Evolutionary conservation across 83 land plant species (phyloP).

Genomic region (Picea abies): DNA sequence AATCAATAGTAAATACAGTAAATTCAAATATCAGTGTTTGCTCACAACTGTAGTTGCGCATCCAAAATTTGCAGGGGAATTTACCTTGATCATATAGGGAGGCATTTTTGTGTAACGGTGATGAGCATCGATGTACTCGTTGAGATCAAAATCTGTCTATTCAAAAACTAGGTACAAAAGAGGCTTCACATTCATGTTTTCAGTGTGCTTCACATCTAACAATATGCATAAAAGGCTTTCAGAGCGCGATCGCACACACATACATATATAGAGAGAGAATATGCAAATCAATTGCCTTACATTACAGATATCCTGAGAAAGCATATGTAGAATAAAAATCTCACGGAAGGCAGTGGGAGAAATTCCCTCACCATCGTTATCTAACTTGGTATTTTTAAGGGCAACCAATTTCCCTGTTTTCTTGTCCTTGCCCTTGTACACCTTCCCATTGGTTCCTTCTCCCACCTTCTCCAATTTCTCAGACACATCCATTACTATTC

Average conservation of each 20-base stretch:
- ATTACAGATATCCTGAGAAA: slow-evolving; percentile 75
- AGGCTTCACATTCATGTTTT: slow-evolving; percentile 71
- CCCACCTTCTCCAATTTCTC: slow-evolving; percentile 96
- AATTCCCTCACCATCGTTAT: slow-evolving; percentile 96
- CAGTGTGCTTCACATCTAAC: slow-evolving; percentile 81
- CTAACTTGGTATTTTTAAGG: slow-evolving; percentile 90
- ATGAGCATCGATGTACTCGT: slow-evolving; percentile 73
- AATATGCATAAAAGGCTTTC: slow-evolving; percentile 44
- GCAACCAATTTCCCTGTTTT: slow-evolving; percentile 84
- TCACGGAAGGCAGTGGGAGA: slow-evolving; percentile 98
- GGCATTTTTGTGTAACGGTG: slow-evolving; percentile 40
- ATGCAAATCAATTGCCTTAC: slow-evolving; percentile 40
- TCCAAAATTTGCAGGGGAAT: not conserved
- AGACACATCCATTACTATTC: slow-evolving; percentile 50
- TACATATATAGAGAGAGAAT: too few species aligned
- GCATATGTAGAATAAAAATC: slow-evolving; percentile 89
- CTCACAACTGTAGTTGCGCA: too few species aligned
- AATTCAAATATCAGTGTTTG: too few species aligned
- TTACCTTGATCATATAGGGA: slow-evolving; percentile 59
- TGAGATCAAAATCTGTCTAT: slow-evolving; percentile 90
- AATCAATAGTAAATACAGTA: too few species aligned
- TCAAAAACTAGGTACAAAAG: slow-evolving; percentile 88
- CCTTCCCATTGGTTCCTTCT: slow-evolving; percentile 98
- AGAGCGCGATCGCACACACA: too few species aligned
- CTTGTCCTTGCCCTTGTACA: slow-evolving; percentile 89